phyloP scores from a whole-genome alignment of 176 grass and related monocot genomes.

The Aegilops bicornis region DNA sequence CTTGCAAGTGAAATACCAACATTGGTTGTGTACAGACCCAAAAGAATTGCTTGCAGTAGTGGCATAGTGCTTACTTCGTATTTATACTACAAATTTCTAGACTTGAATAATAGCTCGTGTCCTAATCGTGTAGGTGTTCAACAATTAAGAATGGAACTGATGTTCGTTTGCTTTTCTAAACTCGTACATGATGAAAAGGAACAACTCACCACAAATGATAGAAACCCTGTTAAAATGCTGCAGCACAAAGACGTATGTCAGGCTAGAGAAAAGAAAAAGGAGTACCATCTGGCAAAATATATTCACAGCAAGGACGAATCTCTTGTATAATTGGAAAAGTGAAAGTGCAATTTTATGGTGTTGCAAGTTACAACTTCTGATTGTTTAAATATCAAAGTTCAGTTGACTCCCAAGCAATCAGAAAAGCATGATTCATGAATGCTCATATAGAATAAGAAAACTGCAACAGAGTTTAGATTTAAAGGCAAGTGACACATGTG shows the following conservation, averaged over 20 bases:
- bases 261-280: background rate
- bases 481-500: background rate
- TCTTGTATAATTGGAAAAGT: background rate
- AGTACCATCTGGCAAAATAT: background rate
- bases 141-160: background rate
- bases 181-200: background rate
- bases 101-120: background rate
- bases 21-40: background rate
- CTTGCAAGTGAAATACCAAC: background rate
- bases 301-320: background rate
- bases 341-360: background rate
- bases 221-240: conserved; percentile 92
- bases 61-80: background rate
- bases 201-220: conserved; percentile 95
- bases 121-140: background rate
- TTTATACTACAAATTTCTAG: background rate
- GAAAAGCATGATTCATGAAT: conserved; percentile 1
- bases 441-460: background rate
- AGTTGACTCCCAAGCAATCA: background rate
- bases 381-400: background rate
- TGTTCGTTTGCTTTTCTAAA: background rate
- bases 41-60: background rate
- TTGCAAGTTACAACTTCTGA: background rate
- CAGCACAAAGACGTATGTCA: conserved; percentile 46
- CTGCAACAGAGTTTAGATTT: background rate